These are phyloP conservation scores for Fusarium cicatricum DNA, from an alignment of 2,329 filamentous ascomycete genomes.

Conservation along the genomic window DNA sequence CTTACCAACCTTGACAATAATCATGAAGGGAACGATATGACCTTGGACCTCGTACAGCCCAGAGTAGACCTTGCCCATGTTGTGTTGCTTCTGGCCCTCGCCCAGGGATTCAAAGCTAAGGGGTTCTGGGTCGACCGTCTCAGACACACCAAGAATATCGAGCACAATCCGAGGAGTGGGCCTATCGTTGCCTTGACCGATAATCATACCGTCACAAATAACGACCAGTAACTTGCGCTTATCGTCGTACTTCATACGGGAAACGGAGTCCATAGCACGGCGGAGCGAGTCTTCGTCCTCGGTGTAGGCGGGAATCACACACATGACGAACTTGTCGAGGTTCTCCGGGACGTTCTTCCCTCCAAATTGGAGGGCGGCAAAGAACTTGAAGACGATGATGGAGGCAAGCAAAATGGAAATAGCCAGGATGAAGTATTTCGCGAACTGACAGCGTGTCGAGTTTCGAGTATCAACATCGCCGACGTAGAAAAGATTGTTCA, in stretches of 20 bases:
- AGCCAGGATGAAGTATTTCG: slow-evolving; percentile 87
- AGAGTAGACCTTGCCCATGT: slow-evolving; percentile 99
- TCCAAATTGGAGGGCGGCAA: slow-evolving; percentile 93
- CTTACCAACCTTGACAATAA: slow-evolving; percentile 97
- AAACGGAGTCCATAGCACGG: slow-evolving; percentile 95
- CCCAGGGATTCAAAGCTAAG: slow-evolving; percentile 96
- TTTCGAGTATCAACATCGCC: slow-evolving; percentile 91
- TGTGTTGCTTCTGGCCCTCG: slow-evolving; percentile 96
- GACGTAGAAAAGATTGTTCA: slow-evolving; percentile 95
- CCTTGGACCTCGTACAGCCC: slow-evolving; percentile 97
- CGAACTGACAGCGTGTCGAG: slow-evolving; percentile 84
- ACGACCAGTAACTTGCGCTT: slow-evolving; percentile 95
- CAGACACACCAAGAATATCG: slow-evolving; percentile 94
- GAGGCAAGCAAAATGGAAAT: slow-evolving; percentile 81
- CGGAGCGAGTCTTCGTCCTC: slow-evolving; percentile 98
- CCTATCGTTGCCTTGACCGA: slow-evolving; percentile 96
- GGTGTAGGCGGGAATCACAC: slow-evolving; percentile 96
- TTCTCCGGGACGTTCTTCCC: slow-evolving; percentile 93
- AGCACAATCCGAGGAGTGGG: slow-evolving; percentile 95
- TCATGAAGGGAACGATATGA: slow-evolving; percentile 97
- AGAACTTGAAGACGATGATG: slow-evolving; percentile 94
- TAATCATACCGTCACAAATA: slow-evolving; percentile 99
- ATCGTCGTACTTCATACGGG: slow-evolving; percentile 95
- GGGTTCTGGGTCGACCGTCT: slow-evolving; percentile 92
- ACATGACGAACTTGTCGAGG: slow-evolving; percentile 98